A percentile compares a stretch with the other conserved stretches of the same genome.
Conservation (phyloP, 768 basidiomycete genomes). For the Xerocomellus dryophilus region DNA sequence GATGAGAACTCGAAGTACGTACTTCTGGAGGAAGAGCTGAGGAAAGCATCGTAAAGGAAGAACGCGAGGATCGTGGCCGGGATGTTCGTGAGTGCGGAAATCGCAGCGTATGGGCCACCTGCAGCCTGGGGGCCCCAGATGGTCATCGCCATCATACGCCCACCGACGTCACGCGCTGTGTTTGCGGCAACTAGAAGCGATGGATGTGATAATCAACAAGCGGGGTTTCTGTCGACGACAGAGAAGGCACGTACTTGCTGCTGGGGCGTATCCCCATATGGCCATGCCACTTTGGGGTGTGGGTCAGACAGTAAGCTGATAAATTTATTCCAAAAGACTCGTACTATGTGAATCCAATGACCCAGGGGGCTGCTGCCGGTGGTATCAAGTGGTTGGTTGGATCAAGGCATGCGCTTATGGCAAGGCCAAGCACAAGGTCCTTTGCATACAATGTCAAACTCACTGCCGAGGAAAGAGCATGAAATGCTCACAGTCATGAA, state of each 20-base stretch:
- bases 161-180: slow-evolving; percentile 66
- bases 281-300: slow-evolving; percentile 43
- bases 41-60: slow-evolving; percentile 52
- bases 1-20: slow-evolving; percentile 18
- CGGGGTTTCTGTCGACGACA: not conserved
- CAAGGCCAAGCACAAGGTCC: slow-evolving; percentile 23
- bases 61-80: slow-evolving; percentile 58
- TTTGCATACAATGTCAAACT: slow-evolving; percentile 2
- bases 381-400: slow-evolving; percentile 58
- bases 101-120: slow-evolving; percentile 57
- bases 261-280: slow-evolving; percentile 59
- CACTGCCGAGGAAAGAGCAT: not conserved
- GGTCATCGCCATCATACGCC: slow-evolving; percentile 56
- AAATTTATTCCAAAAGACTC: slow-evolving; percentile 17
- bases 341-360: slow-evolving; percentile 60
- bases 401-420: slow-evolving; percentile 32
- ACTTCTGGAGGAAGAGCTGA: slow-evolving; percentile 61
- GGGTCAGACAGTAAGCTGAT: not conserved
- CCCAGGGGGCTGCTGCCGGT: slow-evolving; percentile 48
- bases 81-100: slow-evolving; percentile 63
- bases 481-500: slow-evolving; percentile 33
- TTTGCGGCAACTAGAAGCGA: slow-evolving; percentile 52
- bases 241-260: slow-evolving; percentile 37
- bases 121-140: slow-evolving; percentile 55
- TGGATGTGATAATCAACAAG: not conserved